A percentile compares a stretch with the other conserved stretches of the same genome.
Conservation (phyloP, 352 stramenopile species). For the Lagenidium giganteum region DNA sequence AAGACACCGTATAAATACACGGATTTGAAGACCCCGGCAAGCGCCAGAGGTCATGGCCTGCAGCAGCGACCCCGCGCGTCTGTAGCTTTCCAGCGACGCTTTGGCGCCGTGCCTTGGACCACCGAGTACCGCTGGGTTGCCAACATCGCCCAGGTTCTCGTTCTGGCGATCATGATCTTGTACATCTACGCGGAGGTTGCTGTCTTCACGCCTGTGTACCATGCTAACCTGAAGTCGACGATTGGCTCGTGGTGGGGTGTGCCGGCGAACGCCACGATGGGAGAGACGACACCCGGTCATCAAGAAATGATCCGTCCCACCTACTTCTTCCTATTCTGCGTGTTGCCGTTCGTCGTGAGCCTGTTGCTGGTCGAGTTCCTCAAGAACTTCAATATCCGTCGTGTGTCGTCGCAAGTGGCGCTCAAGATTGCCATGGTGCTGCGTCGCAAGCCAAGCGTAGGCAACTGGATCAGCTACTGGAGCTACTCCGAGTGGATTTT, state of each 20-base stretch:
- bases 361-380: constrained; percentile 36
- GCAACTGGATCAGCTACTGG: constrained; percentile 20
- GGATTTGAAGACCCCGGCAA: too few relatives aligned
- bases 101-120: too few relatives aligned
- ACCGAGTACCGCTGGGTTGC: constrained; percentile 7
- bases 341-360: constrained; percentile 30
- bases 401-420: constrained; percentile 22
- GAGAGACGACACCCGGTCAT: constrained; percentile 17
- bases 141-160: constrained; percentile 22
- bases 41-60: too few relatives aligned
- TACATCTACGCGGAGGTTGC: too few relatives aligned
- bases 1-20: too few relatives aligned
- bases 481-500: constrained; percentile 40
- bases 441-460: constrained; percentile 30
- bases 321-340: constrained; percentile 37
- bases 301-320: constrained; percentile 45
- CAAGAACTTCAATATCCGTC: constrained; percentile 29
- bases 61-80: too few relatives aligned
- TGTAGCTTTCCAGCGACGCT: too few relatives aligned
- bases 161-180: constrained; percentile 18
- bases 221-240: too few relatives aligned
- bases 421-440: constrained; percentile 26
- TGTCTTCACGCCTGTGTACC: too few relatives aligned
- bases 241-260: constrained; percentile 35
- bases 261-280: too few relatives aligned